These are phyloP conservation scores for Pseudocercospora fuligena DNA, from an alignment of 2,329 filamentous ascomycete species.

Conservation along the genomic window DNA sequence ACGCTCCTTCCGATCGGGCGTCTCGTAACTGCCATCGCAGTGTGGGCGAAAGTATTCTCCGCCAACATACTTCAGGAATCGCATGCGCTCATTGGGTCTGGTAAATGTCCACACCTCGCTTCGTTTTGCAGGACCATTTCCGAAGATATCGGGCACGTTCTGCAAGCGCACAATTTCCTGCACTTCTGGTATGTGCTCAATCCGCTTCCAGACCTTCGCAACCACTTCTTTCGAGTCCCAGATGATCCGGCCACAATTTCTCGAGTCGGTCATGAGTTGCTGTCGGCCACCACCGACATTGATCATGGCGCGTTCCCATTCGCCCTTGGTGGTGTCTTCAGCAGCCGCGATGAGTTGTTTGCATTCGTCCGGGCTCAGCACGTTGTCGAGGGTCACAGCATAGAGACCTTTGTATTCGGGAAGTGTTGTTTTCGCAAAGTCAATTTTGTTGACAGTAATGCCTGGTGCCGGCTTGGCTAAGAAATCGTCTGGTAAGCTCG, in stretches of 20 bases:
- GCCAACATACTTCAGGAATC: slow-evolving; percentile 73
- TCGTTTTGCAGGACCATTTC: slow-evolving; percentile 49
- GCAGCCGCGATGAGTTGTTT: slow-evolving; percentile 58
- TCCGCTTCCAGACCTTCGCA: slow-evolving; percentile 65
- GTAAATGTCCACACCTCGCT: slow-evolving; percentile 50
- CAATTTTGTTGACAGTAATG: slow-evolving; percentile 55
- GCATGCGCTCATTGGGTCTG: slow-evolving; percentile 72
- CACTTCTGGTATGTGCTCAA: slow-evolving; percentile 56
- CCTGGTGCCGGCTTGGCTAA: slow-evolving; percentile 51
- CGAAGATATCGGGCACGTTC: slow-evolving; percentile 50
- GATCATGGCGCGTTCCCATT: slow-evolving; percentile 72
- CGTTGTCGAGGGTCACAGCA: slow-evolving; percentile 67
- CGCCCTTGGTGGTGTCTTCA: slow-evolving; percentile 49
- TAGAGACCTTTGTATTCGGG: slow-evolving; percentile 60
- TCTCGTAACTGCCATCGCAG: slow-evolving; percentile 68
- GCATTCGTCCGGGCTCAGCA: slow-evolving; percentile 69
- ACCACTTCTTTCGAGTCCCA: slow-evolving; percentile 70
- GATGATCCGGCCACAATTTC: slow-evolving; percentile 78
- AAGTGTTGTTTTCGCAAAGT: slow-evolving; percentile 59
- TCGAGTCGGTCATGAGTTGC: slow-evolving; percentile 59
- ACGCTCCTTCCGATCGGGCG: slow-evolving; percentile 56
- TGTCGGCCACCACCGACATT: slow-evolving; percentile 68
- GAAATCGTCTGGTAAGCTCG: slow-evolving; percentile 51
- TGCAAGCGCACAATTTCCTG: slow-evolving; percentile 46
- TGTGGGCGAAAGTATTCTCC: slow-evolving; percentile 79